Conservation (phyloP, 2,329 filamentous ascomycete species). For the Sporothrix variecibatus region DNA sequence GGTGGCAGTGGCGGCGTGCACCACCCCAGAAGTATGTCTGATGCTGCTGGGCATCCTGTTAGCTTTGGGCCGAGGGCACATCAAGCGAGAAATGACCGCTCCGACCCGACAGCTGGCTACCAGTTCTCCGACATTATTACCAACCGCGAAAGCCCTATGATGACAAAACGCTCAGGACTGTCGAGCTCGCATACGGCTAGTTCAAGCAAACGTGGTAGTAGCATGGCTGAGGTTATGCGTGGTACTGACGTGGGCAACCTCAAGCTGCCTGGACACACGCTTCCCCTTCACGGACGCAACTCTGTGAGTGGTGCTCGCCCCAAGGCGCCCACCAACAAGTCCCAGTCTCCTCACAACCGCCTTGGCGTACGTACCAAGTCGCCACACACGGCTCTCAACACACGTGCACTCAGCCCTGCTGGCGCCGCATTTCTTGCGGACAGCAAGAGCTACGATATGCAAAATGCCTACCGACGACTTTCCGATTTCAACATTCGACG, state of each 20-base stretch:
- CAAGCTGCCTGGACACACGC: slow-evolving; percentile 48
- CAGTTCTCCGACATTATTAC: slow-evolving; percentile 63
- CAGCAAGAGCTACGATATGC: slow-evolving; percentile 65
- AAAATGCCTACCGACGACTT: slow-evolving; percentile 67
- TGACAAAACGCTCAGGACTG: slow-evolving; percentile 48
- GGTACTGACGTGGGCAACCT: slow-evolving; percentile 53
- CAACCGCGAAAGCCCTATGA: slow-evolving; percentile 50
- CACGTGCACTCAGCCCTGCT: slow-evolving; percentile 44
- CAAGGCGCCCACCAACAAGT: slow-evolving; percentile 43
- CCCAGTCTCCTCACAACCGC: slow-evolving; percentile 56
- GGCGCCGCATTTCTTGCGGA: slow-evolving; percentile 55
- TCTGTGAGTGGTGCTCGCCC: slow-evolving; percentile 38
- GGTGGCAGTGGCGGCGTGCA: not conserved
- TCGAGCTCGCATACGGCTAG: slow-evolving; percentile 44
- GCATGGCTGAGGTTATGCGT: slow-evolving; percentile 58
- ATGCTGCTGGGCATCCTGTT: slow-evolving; percentile 50
- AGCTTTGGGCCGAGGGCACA: slow-evolving; percentile 49
- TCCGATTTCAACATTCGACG: slow-evolving; percentile 70
- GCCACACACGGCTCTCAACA: slow-evolving; percentile 39
- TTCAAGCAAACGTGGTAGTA: slow-evolving; percentile 27
- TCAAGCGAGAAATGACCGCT: slow-evolving; percentile 20
- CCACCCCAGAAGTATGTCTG: slow-evolving; percentile 58
- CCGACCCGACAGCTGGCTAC: slow-evolving; percentile 56
- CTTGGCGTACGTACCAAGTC: slow-evolving; percentile 55
- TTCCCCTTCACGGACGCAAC: slow-evolving; percentile 42